Conservation (phyloP, 2,329 filamentous ascomycete genomes). For the Pseudocercospora fijiensis region DNA sequence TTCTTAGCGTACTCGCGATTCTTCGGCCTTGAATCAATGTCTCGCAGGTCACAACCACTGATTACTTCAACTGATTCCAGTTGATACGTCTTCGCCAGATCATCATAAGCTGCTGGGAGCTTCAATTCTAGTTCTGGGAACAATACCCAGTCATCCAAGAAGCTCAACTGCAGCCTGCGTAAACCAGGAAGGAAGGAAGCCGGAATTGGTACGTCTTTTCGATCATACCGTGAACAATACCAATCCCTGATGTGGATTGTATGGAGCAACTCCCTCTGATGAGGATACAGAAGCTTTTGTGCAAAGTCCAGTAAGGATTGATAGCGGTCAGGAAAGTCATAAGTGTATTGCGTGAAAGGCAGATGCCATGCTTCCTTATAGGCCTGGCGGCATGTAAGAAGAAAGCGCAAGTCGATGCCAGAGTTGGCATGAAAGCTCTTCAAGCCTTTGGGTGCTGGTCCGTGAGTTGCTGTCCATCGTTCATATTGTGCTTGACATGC, state of each 20-base stretch:
- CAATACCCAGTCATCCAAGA: neutral
- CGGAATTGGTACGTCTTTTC: neutral
- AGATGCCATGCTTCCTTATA: constrained; percentile 8
- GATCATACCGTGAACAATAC: neutral
- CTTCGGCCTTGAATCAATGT: neutral
- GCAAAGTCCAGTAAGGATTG: neutral
- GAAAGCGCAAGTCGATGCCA: neutral
- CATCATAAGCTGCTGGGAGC: neutral
- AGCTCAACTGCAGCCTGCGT: neutral
- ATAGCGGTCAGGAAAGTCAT: neutral
- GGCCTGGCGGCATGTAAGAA: neutral
- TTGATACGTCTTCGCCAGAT: neutral
- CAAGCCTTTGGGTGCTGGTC: neutral
- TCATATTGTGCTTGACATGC: neutral
- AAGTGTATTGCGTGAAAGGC: constrained; percentile 2
- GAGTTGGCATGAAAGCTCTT: neutral
- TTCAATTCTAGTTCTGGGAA: neutral
- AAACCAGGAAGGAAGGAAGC: neutral
- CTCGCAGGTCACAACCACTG: neutral
- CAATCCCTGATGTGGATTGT: neutral
- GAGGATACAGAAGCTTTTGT: neutral
- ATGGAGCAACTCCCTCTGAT: neutral
- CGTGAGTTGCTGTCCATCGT: neutral
- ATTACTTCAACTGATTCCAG: constrained; percentile 6
- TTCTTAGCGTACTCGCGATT: neutral